Evolutionary conservation across 2,329 filamentous ascomycete species (phyloP).

Genomic region (Penicillium sclerotigenum): DNA sequence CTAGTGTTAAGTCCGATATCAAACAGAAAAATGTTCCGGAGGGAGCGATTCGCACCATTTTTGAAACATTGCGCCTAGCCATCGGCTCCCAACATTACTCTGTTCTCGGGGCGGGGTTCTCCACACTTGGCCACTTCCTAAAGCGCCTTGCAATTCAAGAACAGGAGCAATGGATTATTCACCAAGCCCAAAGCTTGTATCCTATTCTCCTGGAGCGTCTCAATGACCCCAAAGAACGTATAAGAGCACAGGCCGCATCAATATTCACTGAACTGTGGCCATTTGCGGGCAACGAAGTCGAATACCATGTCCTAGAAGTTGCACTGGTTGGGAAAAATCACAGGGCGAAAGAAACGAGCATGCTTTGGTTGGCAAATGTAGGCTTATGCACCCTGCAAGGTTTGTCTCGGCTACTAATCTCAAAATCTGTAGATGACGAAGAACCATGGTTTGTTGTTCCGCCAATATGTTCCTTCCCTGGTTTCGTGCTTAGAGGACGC

Average conservation of each 20-base stretch:
- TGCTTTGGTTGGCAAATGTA: constrained; percentile 82
- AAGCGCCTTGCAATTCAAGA: constrained; percentile 85
- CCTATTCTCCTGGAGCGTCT: constrained; percentile 78
- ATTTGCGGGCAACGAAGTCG: constrained; percentile 68
- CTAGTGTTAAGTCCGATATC: constrained; percentile 77
- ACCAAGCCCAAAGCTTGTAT: constrained; percentile 67
- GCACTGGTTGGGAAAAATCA: constrained; percentile 78
- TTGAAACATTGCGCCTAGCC: constrained; percentile 75
- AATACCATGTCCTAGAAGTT: constrained; percentile 72
- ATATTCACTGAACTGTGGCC: constrained; percentile 74
- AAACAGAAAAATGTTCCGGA: constrained; percentile 91
- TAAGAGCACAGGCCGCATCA: constrained; percentile 69
- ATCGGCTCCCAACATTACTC: constrained; percentile 72
- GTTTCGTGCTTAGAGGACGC: constrained; percentile 89
- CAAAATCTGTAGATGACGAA: constrained; percentile 65
- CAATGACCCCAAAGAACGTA: constrained; percentile 83
- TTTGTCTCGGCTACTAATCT: constrained; percentile 8
- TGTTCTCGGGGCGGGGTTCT: constrained; percentile 79
- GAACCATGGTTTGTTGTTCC: constrained; percentile 75
- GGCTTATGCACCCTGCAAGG: constrained; percentile 18
- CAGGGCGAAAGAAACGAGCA: constrained; percentile 76
- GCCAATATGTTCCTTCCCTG: constrained; percentile 73
- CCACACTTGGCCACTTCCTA: constrained; percentile 79
- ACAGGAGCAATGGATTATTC: constrained; percentile 66
- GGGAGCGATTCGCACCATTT: constrained; percentile 64